A percentile compares a stretch with the other conserved stretches of the same genome.
Conservation (phyloP, 352 stramenopile genomes). For the Albugo candida region DNA sequence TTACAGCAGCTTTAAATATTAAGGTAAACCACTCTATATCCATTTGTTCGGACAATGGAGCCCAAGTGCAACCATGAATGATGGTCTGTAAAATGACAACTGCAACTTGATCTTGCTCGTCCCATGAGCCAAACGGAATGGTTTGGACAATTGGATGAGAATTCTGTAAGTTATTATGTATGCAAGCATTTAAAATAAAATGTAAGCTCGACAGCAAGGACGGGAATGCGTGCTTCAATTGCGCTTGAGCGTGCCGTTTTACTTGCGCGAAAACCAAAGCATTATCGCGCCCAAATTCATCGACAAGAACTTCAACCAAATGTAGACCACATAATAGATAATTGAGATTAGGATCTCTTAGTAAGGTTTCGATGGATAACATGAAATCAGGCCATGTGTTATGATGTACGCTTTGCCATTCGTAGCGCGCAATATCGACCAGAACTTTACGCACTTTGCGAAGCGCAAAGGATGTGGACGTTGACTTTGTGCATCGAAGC, state of each 20-base stretch:
- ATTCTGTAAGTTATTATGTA: conserved; percentile 17
- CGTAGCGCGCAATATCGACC: conserved; percentile 37
- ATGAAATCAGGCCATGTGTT: conserved; percentile 36
- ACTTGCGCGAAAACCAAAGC: conserved; percentile 23
- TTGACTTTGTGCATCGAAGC: conserved; percentile 11
- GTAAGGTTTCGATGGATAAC: conserved; percentile 33
- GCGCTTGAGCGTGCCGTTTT: conserved; percentile 22
- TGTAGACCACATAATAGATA: conserved; percentile 22
- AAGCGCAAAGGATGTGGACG: conserved; percentile 18
- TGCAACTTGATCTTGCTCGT: conserved; percentile 23
- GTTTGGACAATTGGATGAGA: conserved; percentile 1
- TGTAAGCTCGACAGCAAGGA: conserved; percentile 25
- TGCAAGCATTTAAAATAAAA: conserved; percentile 25
- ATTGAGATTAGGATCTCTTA: conserved; percentile 19
- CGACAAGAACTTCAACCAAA: conserved; percentile 29
- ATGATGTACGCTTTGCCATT: conserved; percentile 16
- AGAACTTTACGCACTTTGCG: conserved; percentile 56
- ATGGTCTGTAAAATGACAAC: conserved; percentile 32
- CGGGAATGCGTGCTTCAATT: conserved; percentile 22
- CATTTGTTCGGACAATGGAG: conserved; percentile 29
- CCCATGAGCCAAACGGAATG: not conserved
- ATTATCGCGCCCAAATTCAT: conserved; percentile 59
- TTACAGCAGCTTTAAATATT: conserved; percentile 32
- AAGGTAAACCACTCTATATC: conserved; percentile 34
- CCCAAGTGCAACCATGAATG: conserved; percentile 27